Conservation (phyloP, 163 green algal genomes). For the Trebouxiophyceae sp. region DNA sequence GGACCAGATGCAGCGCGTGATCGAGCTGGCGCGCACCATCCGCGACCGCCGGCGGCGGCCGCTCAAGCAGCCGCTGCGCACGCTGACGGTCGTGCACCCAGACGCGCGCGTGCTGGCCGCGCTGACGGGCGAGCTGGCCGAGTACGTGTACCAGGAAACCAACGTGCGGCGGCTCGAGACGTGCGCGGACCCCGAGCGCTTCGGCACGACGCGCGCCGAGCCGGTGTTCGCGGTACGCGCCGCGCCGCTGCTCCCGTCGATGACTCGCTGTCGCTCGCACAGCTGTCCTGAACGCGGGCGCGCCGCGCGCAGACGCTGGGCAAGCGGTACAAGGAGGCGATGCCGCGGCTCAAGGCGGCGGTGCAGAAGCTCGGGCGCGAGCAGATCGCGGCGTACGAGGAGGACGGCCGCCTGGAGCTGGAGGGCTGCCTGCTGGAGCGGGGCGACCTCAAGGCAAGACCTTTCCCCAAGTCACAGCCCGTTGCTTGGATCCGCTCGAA, state of each 20-base stretch:
- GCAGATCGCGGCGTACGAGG: slow-evolving; percentile 55
- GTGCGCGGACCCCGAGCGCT: slow-evolving; percentile 76
- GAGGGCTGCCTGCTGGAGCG: slow-evolving; percentile 52
- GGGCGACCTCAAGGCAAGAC: slow-evolving; percentile 73
- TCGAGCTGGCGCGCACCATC: slow-evolving; percentile 81
- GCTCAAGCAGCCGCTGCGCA: slow-evolving; percentile 52
- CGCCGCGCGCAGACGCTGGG: slow-evolving; percentile 47
- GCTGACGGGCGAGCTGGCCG: slow-evolving; percentile 59
- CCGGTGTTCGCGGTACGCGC: slow-evolving; percentile 67
- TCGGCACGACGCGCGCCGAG: slow-evolving; percentile 63
- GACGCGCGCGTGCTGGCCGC: slow-evolving; percentile 80
- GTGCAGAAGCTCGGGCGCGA: slow-evolving; percentile 62
- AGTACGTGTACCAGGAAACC: slow-evolving; percentile 54
- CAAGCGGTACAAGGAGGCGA: slow-evolving; percentile 76
- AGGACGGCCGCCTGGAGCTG: slow-evolving; percentile 39
- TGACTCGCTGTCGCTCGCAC: too few species aligned
- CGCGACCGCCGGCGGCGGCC: slow-evolving; percentile 34
- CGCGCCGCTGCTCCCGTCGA: background rate
- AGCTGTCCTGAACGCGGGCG: too few species aligned
- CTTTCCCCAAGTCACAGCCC: too few species aligned
- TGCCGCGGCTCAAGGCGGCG: slow-evolving; percentile 64
- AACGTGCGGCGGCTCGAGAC: slow-evolving; percentile 77
- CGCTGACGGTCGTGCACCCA: slow-evolving; percentile 76
- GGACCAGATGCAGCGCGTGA: slow-evolving; percentile 75
- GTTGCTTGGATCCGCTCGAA: too few species aligned